Evolutionary conservation across 768 basidiomycete genomes (phyloP).

Genomic region (Mycena venus): DNA sequence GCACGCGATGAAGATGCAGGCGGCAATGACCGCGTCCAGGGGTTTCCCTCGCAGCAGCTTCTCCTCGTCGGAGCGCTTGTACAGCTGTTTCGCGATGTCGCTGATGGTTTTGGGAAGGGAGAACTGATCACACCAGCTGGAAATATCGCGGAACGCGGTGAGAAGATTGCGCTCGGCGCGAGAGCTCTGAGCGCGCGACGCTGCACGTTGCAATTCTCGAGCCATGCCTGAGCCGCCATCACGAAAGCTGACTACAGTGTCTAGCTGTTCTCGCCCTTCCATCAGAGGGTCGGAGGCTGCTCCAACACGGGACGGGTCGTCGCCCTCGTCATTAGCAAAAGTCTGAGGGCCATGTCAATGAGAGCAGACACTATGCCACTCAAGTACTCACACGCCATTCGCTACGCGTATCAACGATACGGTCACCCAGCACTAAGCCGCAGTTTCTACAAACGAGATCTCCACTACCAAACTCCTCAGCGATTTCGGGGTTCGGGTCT

Average conservation of each 20-base stretch:
- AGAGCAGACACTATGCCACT: slow-evolving; percentile 31
- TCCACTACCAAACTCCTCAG: slow-evolving; percentile 98
- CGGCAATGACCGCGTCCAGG: slow-evolving; percentile 93
- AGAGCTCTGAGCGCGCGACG: slow-evolving; percentile 82
- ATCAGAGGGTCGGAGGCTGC: slow-evolving; percentile 93
- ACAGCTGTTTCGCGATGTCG: slow-evolving; percentile 97
- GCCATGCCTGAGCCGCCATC: slow-evolving; percentile 96
- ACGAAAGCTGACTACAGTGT: slow-evolving; percentile 94
- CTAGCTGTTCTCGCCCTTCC: slow-evolving; percentile 95
- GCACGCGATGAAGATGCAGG: slow-evolving; percentile 98
- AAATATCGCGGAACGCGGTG: slow-evolving; percentile 91
- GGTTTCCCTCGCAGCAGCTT: slow-evolving; percentile 93
- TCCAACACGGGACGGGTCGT: slow-evolving; percentile 99
- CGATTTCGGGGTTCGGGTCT: slow-evolving; percentile 92
- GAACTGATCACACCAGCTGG: slow-evolving; percentile 95
- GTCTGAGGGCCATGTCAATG: slow-evolving; percentile 67
- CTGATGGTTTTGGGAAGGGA: slow-evolving; percentile 93
- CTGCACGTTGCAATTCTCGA: slow-evolving; percentile 92
- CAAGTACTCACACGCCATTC: slow-evolving; percentile 92
- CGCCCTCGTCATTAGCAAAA: slow-evolving; percentile 99
- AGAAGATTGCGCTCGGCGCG: slow-evolving; percentile 89
- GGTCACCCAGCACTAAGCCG: slow-evolving; percentile 95
- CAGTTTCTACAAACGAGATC: slow-evolving; percentile 96
- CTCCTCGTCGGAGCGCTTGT: slow-evolving; percentile 97
- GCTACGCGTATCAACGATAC: slow-evolving; percentile 96